Conservation (phyloP, 2,329 filamentous ascomycete species). For the Colletotrichum spaethianum region DNA sequence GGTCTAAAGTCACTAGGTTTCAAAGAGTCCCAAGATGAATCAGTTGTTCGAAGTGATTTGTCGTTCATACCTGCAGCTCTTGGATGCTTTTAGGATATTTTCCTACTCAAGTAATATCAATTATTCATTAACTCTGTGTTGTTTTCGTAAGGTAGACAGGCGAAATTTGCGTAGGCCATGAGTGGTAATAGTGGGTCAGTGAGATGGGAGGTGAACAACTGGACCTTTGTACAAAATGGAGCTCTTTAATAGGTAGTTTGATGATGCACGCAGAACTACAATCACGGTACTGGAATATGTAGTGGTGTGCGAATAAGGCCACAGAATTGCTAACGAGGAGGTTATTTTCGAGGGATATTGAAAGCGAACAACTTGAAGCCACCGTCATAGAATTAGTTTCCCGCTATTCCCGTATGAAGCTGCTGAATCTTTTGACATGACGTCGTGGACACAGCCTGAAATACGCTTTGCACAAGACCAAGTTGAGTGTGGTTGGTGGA, state of each 20-base stretch:
- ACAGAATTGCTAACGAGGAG: not conserved
- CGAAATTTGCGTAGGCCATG: not conserved
- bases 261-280: not conserved
- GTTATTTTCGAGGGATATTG: not conserved
- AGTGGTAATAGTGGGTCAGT: not conserved
- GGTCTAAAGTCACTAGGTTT: conserved; percentile 34
- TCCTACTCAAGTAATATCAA: not conserved
- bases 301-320: not conserved
- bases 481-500: conserved; percentile 5
- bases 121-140: not conserved
- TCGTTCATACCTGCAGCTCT: no score
- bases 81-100: not conserved
- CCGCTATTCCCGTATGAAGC: not conserved
- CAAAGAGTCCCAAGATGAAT: conserved; percentile 17
- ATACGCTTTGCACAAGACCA: not conserved
- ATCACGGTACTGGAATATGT: no score
- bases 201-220: not conserved
- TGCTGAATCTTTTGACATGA: not conserved
- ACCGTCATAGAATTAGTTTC: not conserved
- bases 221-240: not conserved
- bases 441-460: conserved; percentile 12
- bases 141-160: not conserved
- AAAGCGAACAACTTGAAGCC: no score
- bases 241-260: not conserved
- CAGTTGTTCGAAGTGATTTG: not conserved